Evolutionary conservation across 805 yeast species (phyloP), one percentile per base, ranked within the genome.

Genomic region (Pichia membranifaciens): DNA sequence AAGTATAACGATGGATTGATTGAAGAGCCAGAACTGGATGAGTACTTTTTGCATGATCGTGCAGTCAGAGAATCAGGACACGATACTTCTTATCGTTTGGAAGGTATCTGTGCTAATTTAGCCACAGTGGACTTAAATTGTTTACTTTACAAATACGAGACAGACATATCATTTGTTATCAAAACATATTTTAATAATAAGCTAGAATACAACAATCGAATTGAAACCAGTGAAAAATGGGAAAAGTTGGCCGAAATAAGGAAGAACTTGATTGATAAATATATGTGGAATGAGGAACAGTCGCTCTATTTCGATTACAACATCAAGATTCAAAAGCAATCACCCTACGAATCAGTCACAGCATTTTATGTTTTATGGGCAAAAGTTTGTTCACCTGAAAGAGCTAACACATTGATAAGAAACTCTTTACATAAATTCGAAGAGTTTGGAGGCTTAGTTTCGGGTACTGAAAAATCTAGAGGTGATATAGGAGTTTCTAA

Each of bases 11-110:
- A 69, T 36, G 82, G 84, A 4, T 65, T 70, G 43, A 72, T 91
- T 17, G 50, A 67, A 3, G 96, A 87, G 59, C 95, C 96, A 1
- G 79, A 72, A n/a, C 71, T 91, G 50, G 98, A 93, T 59, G 89
- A 80, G 52, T 91, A 87, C 62, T 87, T 91, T 62, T 64, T 86
- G 43, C 96, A 91, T 60, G 99, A 91, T 64, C 73, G 97, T 49
- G 97, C 95, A 1, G 95, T 91, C 10, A 78, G 99, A 61, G 99
- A 91, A 66, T 82, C 93, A 29, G 99, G 99, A 1, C 98, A 93
- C 62, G 99, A 91, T 62, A 93, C 98, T 0, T 74, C 91, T 2
- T 88, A 90, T 59, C 73, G 99, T 58, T 71, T 93, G 45, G 96
- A 90, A 66, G 95, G 95, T 34, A 76, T 79, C 38, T 88, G 96